phyloP scores from a whole-genome alignment of 2,329 filamentous ascomycete species.

The Penicillium vulpinum region DNA sequence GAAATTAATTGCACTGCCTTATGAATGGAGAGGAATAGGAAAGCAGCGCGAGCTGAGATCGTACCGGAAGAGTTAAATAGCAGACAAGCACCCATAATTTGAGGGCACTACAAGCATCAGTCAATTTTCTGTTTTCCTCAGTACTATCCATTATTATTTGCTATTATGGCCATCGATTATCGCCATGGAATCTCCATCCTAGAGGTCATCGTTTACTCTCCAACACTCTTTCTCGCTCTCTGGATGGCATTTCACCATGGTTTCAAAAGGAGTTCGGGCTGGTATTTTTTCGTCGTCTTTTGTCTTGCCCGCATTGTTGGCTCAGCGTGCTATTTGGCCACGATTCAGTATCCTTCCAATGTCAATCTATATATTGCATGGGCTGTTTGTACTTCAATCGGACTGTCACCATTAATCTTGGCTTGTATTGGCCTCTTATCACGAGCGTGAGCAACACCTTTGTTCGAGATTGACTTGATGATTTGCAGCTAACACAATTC shows the following conservation, averaged over 20 bases:
- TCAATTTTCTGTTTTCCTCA: not conserved
- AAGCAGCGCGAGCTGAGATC: not conserved
- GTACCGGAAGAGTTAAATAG: not conserved
- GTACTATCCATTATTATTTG: not conserved
- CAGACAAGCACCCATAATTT: not conserved
- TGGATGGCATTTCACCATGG: slow-evolving; percentile 27
- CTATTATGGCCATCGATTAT: slow-evolving; percentile 19
- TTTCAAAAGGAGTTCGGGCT: slow-evolving; percentile 34
- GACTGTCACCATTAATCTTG: slow-evolving; percentile 20
- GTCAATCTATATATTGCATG: slow-evolving; percentile 30
- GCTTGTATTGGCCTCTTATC: slow-evolving; percentile 17
- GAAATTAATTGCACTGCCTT: slow-evolving; percentile 1
- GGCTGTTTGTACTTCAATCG: slow-evolving; percentile 23
- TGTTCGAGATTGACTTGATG: slow-evolving; percentile 2
- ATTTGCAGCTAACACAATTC: not conserved
- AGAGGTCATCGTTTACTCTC: slow-evolving; percentile 25
- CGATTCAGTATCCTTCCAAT: slow-evolving; percentile 23
- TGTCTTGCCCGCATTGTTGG: slow-evolving; percentile 32
- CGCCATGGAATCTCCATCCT: slow-evolving; percentile 26
- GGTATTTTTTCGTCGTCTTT: slow-evolving; percentile 39
- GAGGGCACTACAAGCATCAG: not conserved
- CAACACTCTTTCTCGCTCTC: slow-evolving; percentile 19
- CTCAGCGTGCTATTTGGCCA: slow-evolving; percentile 31
- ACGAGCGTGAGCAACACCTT: slow-evolving; percentile 18
- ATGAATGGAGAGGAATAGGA: not conserved